These are phyloP conservation scores for Apiotrichum veenhuisii DNA, from an alignment of 1,284 basidiomycete genomes.

Conservation along the genomic window DNA sequence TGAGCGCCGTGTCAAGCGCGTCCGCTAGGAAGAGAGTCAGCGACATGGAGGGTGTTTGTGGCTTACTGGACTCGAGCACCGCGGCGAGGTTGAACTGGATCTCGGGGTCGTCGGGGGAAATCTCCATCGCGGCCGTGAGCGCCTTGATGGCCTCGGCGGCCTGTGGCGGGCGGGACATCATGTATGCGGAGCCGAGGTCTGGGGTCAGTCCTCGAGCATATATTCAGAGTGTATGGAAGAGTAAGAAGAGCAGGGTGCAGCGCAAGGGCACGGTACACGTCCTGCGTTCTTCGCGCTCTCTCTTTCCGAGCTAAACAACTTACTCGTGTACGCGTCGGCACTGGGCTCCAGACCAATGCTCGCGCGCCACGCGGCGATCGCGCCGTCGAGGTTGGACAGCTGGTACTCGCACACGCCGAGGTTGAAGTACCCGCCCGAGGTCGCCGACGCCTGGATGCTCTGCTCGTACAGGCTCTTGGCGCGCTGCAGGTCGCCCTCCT, in stretches of 20 bases:
- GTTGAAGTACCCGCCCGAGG: conserved; percentile 54
- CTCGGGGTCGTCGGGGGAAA: conserved; percentile 88
- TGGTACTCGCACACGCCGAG: conserved; percentile 49
- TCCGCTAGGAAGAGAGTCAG: conserved; percentile 30
- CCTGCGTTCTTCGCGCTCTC: too few species aligned
- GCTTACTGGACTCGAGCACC: conserved; percentile 46
- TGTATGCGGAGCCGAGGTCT: conserved; percentile 93
- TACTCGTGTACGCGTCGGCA: conserved; percentile 89
- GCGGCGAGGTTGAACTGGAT: conserved; percentile 86
- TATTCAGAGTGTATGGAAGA: too few species aligned
- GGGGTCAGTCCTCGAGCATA: too few species aligned
- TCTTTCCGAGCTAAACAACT: not conserved
- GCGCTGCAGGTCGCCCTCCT: conserved; percentile 79
- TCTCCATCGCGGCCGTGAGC: conserved; percentile 75
- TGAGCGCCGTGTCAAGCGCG: conserved; percentile 43
- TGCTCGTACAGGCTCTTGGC: conserved; percentile 76
- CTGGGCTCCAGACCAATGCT: conserved; percentile 79
- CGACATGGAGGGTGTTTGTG: not conserved
- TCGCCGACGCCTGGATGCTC: conserved; percentile 75
- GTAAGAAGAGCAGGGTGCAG: too few species aligned
- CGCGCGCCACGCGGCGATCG: conserved; percentile 81
- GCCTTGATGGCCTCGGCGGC: conserved; percentile 88
- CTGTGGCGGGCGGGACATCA: conserved; percentile 75
- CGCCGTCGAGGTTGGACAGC: conserved; percentile 65
- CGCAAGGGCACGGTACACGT: too few species aligned